Evolutionary conservation across 306 rosid species (phyloP).

Genomic region (Astragalus membranaceus): DNA sequence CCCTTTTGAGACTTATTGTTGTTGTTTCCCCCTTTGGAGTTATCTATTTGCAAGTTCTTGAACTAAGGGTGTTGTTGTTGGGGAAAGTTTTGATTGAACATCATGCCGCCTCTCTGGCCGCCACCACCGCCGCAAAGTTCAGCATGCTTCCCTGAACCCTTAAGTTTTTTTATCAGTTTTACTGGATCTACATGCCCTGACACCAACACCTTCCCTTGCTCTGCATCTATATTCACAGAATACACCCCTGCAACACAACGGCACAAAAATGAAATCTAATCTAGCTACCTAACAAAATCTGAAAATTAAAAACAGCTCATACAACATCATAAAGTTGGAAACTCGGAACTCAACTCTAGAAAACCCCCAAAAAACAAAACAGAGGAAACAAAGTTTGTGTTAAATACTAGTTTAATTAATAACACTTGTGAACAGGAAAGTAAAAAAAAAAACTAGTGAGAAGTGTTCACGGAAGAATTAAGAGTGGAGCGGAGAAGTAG

Average conservation of each 20-base stretch:
- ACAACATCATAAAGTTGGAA: background rate
- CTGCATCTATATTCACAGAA: slow-evolving; percentile 65
- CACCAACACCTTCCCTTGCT: slow-evolving; percentile 70
- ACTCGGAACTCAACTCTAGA: background rate
- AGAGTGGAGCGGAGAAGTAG: too few species aligned
- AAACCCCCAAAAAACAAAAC: background rate
- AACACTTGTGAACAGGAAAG: background rate
- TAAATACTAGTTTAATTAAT: background rate
- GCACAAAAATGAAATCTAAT: background rate
- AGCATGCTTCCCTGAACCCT: slow-evolving; percentile 74
- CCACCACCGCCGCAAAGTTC: slow-evolving; percentile 56
- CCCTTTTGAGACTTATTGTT: slow-evolving; percentile 44
- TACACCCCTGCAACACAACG: slow-evolving; percentile 50
- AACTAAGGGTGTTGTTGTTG: slow-evolving; percentile 44
- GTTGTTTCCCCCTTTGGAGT: slow-evolving; percentile 40
- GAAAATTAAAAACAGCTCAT: background rate
- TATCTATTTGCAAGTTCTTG: slow-evolving; percentile 47
- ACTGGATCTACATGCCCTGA: slow-evolving; percentile 72
- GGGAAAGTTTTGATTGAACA: slow-evolving; percentile 32
- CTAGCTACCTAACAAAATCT: background rate
- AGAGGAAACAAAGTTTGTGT: background rate
- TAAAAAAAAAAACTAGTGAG: background rate
- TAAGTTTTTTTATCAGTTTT: slow-evolving; percentile 59
- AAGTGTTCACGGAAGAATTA: slow-evolving; percentile 5
- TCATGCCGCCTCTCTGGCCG: slow-evolving; percentile 32